Base-by-base conservation (phyloP, 1,284 basidiomycete genomes). In the Ustilago xerochloae region DNA sequence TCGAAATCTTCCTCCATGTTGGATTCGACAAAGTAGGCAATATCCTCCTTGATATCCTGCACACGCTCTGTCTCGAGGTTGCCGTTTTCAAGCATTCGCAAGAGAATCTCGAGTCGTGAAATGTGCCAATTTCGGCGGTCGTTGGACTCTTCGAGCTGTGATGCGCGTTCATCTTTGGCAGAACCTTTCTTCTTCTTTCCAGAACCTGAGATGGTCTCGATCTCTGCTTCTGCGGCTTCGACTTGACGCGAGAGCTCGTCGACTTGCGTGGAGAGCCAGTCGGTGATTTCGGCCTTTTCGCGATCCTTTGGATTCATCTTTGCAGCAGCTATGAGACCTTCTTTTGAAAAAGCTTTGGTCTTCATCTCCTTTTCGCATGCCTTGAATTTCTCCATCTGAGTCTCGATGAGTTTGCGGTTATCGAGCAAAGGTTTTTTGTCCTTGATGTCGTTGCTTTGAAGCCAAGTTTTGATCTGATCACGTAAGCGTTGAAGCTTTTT, bases 301-400 rank as follows among this genome's bases (percentile, higher is more conserved):
- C 96, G 93, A 69, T 97, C 94, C 84, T 93, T 94, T 51, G 97
- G 97, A 85, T 99, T 97, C 29, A 99, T 90, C 81, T 93, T 93
- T 46, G 93, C 90, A 4, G 94, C 94, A 60, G 95, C 93, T 72
- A 92, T 97, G 33, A 99, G 89, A 35, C 97, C 97, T 85, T 98
- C 97, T 86, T 99, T 99, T 30, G 95, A 98, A 87, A 99, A 99
- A 0, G 97, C 97, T 85, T 99, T 99, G 70, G 97, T 99, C 89
- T 99, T 99, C 94, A 99, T 98, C 87, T 99, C 97, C 87, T 99
- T 99, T 87, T 99, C 97, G 86, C 94, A 93, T 24, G 96, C 96
- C 84, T 99, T 99, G 90, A 99, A 99, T 84, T 93, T 94, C 87
- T 99, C 97, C 97, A 99, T 99, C 97, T 99, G 97, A 80, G 93